A percentile compares a stretch with the other conserved stretches of the same genome.
Evolutionary conservation across 2,329 filamentous ascomycete species (phyloP).

Genomic region (Tolypocladium sp.): DNA sequence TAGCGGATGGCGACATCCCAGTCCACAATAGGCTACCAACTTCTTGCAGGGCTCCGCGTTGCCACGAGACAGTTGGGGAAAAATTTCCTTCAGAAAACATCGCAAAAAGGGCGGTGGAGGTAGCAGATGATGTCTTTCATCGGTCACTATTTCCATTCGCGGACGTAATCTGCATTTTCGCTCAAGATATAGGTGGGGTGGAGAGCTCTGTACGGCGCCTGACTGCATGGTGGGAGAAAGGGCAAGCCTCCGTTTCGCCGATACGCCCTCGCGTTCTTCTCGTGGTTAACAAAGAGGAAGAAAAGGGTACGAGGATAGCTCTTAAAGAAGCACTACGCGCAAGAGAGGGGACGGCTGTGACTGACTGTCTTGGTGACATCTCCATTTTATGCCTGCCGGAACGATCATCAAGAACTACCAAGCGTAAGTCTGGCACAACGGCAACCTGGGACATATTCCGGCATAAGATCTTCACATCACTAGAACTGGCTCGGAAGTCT

Average conservation of each 20-base stretch:
- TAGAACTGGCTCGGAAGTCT: neutral
- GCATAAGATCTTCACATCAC: neutral
- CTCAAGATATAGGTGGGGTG: neutral
- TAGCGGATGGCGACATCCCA: neutral
- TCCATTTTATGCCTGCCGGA: neutral
- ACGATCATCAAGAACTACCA: neutral
- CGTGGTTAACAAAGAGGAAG: neutral
- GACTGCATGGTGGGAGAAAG: neutral
- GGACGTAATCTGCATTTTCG: neutral
- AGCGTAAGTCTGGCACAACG: neutral
- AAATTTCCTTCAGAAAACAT: neutral
- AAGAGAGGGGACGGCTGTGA: neutral
- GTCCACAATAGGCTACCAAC: neutral
- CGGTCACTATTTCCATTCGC: neutral
- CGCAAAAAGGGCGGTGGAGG: neutral
- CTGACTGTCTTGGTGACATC: neutral
- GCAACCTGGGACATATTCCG: neutral
- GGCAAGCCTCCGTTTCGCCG: neutral
- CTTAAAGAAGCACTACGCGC: neutral
- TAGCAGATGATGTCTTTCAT: neutral
- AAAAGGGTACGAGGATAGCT: neutral
- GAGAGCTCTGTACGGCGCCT: neutral
- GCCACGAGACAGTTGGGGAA: neutral
- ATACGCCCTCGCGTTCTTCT: neutral
- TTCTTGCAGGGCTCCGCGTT: neutral